A percentile compares a stretch with the other conserved stretches of the same genome.
Evolutionary conservation across 2,329 filamentous ascomycete species (phyloP).

Genomic region (Falciphora oryzae): DNA sequence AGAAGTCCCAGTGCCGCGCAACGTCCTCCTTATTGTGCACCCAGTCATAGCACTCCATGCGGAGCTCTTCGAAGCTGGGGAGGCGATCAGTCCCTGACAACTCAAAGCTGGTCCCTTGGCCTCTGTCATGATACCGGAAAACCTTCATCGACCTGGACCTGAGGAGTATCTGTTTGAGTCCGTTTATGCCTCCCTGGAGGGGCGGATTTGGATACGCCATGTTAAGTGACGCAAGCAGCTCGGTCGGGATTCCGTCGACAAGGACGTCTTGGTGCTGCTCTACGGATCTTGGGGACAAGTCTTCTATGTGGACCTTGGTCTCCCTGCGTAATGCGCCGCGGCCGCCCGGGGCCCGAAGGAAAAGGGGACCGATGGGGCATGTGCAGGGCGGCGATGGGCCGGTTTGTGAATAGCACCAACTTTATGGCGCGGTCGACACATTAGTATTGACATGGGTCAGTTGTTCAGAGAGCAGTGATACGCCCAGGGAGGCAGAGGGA

Average conservation of each 20-base stretch:
- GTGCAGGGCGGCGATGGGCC: background rate
- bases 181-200: slow-evolving; percentile 33
- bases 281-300: slow-evolving; percentile 11
- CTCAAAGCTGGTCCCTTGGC: slow-evolving; percentile 38
- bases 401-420: slow-evolving; percentile 6
- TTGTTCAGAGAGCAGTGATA: too few species aligned
- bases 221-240: slow-evolving; percentile 33
- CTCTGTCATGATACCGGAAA: slow-evolving; percentile 38
- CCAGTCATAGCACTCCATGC: slow-evolving; percentile 44
- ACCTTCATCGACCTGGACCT: slow-evolving; percentile 28
- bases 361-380: background rate
- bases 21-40: slow-evolving; percentile 34
- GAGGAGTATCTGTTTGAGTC: slow-evolving; percentile 37
- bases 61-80: slow-evolving; percentile 35
- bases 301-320: slow-evolving; percentile 10
- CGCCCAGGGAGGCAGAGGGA: too few species aligned
- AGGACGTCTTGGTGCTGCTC: slow-evolving; percentile 30
- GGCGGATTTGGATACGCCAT: slow-evolving; percentile 33
- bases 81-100: slow-evolving; percentile 35
- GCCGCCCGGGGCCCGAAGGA: slow-evolving; percentile 3
- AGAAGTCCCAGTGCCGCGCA: slow-evolving; percentile 40
- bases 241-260: slow-evolving; percentile 32
- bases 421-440: background rate
- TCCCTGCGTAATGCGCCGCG: slow-evolving; percentile 5
- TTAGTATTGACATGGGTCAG: too few species aligned